Conservation (phyloP, 352 stramenopile genomes). For the Globisporangium cylindrosporum region DNA sequence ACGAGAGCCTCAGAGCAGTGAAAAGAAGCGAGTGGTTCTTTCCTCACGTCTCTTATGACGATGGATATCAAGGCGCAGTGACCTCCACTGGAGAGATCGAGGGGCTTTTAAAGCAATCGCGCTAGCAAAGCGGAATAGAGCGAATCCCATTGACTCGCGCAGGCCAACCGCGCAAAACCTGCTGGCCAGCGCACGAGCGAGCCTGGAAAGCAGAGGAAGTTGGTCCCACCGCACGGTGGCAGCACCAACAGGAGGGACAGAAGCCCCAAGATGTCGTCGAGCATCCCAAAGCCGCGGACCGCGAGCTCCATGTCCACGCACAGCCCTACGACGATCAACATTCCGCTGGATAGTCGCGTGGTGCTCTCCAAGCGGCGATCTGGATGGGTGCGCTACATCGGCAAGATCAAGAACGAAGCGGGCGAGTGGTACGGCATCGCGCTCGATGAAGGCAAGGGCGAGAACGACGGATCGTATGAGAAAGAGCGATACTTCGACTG, state of each 20-base stretch:
- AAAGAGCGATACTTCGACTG: constrained; percentile 61
- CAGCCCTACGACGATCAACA: constrained; percentile 29
- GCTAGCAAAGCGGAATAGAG: background rate
- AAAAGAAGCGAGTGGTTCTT: background rate
- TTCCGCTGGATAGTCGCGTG: constrained; percentile 54
- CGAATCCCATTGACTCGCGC: background rate
- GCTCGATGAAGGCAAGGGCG: constrained; percentile 60
- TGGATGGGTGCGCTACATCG: constrained; percentile 59
- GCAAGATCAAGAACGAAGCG: constrained; percentile 47
- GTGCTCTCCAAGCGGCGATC: constrained; percentile 52
- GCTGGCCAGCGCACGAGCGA: background rate
- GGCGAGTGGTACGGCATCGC: constrained; percentile 72
- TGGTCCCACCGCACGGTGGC: background rate
- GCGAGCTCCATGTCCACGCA: constrained; percentile 11
- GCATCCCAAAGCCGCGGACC: constrained; percentile 18
- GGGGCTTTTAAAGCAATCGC: background rate
- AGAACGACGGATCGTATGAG: constrained; percentile 43
- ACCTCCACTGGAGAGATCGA: background rate
- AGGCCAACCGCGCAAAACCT: background rate
- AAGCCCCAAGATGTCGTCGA: constrained; percentile 12
- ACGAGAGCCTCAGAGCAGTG: background rate
- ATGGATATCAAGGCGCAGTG: background rate
- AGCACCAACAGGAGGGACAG: background rate
- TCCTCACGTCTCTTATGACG: constrained; percentile 3
- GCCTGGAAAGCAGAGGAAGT: background rate